phyloP scores from a whole-genome alignment of 371 early-diverging fungal species.

The Mortierella polycephala region DNA sequence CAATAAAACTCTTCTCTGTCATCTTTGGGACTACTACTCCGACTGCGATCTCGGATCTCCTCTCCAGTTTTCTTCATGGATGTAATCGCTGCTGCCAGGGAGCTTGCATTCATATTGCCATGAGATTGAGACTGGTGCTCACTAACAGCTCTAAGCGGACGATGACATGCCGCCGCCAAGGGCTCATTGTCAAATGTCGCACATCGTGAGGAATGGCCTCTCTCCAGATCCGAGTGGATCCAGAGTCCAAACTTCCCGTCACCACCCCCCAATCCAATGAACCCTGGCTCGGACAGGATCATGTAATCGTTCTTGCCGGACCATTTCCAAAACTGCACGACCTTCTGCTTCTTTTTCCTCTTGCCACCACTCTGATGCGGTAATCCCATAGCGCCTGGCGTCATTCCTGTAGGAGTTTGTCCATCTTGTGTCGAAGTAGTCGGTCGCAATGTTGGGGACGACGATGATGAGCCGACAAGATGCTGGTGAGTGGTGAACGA shows the following conservation, averaged over 20 bases:
- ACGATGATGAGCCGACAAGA: slow-evolving; percentile 8
- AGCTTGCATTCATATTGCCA: background rate
- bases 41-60: background rate
- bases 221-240: slow-evolving; percentile 87
- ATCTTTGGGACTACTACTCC: slow-evolving; percentile 28
- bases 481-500: slow-evolving; percentile 10
- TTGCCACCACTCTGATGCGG: background rate
- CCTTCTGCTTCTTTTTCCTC: slow-evolving; percentile 33
- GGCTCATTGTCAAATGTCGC: slow-evolving; percentile 91
- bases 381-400: background rate
- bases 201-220: slow-evolving; percentile 84
- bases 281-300: slow-evolving; percentile 83
- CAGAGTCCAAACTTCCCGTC: slow-evolving; percentile 92
- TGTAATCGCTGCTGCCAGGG: background rate
- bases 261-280: slow-evolving; percentile 94
- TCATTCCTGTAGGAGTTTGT: background rate
- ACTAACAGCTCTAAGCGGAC: slow-evolving; percentile 17
- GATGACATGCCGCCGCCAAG: slow-evolving; percentile 55
- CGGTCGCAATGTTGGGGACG: slow-evolving; percentile 28
- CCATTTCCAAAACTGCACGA: slow-evolving; percentile 78
- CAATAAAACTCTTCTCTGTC: slow-evolving; percentile 52
- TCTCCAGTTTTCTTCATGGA: background rate
- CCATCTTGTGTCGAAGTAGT: slow-evolving; percentile 1
- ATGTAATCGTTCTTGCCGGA: slow-evolving; percentile 93
- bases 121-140: slow-evolving; percentile 7